These are phyloP conservation scores for Lachnellula cervina DNA, from an alignment of 2,329 filamentous ascomycete genomes.

Conservation along the genomic window DNA sequence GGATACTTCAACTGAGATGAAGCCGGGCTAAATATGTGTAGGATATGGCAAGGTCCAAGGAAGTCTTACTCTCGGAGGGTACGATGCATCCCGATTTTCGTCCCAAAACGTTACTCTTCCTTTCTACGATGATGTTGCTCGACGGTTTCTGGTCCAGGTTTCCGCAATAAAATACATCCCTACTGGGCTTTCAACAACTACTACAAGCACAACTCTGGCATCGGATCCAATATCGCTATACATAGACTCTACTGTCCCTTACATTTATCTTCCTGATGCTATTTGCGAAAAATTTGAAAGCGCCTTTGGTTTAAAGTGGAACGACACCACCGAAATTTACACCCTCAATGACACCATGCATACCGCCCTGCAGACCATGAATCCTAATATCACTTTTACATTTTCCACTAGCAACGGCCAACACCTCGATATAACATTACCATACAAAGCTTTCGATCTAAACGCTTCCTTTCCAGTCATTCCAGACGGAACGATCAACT, in stretches of 20 bases:
- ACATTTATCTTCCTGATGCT: background rate
- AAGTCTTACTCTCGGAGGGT: background rate
- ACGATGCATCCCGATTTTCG: background rate
- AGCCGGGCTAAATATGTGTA: too few relatives aligned
- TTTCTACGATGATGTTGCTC: background rate
- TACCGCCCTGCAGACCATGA: constrained; percentile 20
- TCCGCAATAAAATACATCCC: too few relatives aligned
- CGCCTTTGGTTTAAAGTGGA: background rate
- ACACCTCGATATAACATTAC: constrained; percentile 28
- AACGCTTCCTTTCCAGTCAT: constrained; percentile 31
- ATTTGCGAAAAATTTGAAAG: background rate
- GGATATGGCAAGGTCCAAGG: background rate
- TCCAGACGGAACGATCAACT: constrained; percentile 19
- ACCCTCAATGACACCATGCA: constrained; percentile 24
- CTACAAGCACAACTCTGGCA: background rate
- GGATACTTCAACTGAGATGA: too few relatives aligned
- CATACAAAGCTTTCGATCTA: constrained; percentile 35
- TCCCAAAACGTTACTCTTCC: background rate
- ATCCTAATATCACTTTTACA: constrained; percentile 32
- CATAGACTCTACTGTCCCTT: background rate
- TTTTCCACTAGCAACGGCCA: constrained; percentile 22
- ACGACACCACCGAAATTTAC: constrained; percentile 20
- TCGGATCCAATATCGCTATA: background rate
- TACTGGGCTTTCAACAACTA: background rate
- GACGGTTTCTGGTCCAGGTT: background rate